Evolutionary conservation across 2,329 filamentous ascomycete species (phyloP), one percentile per base, ranked within the genome.

Genomic region (Aspergillus transmontanensis): DNA sequence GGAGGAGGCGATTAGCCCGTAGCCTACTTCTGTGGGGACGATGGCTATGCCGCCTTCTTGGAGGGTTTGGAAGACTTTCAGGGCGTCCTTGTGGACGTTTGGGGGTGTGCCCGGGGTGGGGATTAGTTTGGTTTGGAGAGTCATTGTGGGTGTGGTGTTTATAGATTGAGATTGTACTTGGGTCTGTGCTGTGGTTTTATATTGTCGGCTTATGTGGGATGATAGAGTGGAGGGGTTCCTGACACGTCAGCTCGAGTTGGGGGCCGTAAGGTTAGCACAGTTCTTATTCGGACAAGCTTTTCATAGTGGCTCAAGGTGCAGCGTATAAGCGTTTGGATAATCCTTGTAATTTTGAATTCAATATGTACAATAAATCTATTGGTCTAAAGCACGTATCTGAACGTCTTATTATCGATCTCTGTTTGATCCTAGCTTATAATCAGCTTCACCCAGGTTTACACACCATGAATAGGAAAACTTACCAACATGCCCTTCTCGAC

Each of bases 401-500:
- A 86, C 0, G 79, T 83, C 68, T 79, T 82, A 62, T 86, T 86
- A 54, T 86, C 84, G 26, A 86, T 71, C 72, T 86, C 84, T 0
- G 85, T 86, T 73, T 81, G 75, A 71, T 86, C 74, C 68, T 75
- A n/a, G 23, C 23, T 36, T 7, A 60, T 6, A 16, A 6, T 34
- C 9, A 55, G 39, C 14, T 30, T 28, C 16, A 19, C 3, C 0
- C 1, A 12, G n/a, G 6, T 10, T 28, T 4, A n/a, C 28, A 46
- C 11, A 28, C 19, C 14, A n/a, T 53, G 19, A 11, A 12, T 12
- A 60, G 48, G 6, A 26, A 30, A 21, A 65, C 72, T 67, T 68
- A 67, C 85, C 64, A 81, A 76, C 84, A 87, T 86, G 1, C 84
- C 84, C 59, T 75, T 78, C 69, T 87, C 84, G 39, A 87, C 80